Conservation (phyloP, 2,329 filamentous ascomycete species). For the Lecanicillium sp. region DNA sequence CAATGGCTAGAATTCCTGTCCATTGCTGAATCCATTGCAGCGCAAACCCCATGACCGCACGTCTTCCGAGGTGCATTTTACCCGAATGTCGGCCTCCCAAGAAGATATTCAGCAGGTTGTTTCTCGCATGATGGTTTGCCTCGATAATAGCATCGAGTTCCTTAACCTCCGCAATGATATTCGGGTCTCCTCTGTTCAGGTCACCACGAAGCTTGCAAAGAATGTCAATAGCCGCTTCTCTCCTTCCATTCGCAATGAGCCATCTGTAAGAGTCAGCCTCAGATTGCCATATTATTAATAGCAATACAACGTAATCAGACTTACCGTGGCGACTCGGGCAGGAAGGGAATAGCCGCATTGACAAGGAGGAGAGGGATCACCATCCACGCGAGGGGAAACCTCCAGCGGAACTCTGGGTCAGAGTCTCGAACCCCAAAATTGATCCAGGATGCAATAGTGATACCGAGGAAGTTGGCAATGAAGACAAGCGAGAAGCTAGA, state of each 20-base stretch:
- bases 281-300: neutral
- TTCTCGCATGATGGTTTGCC: slow-evolving; percentile 31
- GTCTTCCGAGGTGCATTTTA: slow-evolving; percentile 31
- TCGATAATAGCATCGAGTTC: slow-evolving; percentile 36
- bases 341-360: slow-evolving; percentile 30
- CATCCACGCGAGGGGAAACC: slow-evolving; percentile 35
- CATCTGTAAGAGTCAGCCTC: slow-evolving; percentile 20
- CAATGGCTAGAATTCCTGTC: slow-evolving; percentile 38
- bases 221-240: slow-evolving; percentile 29
- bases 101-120: slow-evolving; percentile 34
- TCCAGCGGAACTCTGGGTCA: slow-evolving; percentile 29
- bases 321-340: slow-evolving; percentile 40
- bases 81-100: slow-evolving; percentile 31
- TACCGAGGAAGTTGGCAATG: slow-evolving; percentile 47
- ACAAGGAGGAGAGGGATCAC: slow-evolving; percentile 36
- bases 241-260: slow-evolving; percentile 31
- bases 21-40: slow-evolving; percentile 39
- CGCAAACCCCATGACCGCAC: slow-evolving; percentile 33
- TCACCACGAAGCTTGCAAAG: slow-evolving; percentile 26
- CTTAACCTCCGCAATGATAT: slow-evolving; percentile 29
- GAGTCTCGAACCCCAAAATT: slow-evolving; percentile 29
- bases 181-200: slow-evolving; percentile 27
- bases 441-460: slow-evolving; percentile 36
- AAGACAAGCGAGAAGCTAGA: slow-evolving; percentile 43
- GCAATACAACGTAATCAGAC: slow-evolving; percentile 15